These are phyloP conservation scores for Cicer bijugum DNA, from an alignment of 306 rosid genomes.

Conservation along the genomic window DNA sequence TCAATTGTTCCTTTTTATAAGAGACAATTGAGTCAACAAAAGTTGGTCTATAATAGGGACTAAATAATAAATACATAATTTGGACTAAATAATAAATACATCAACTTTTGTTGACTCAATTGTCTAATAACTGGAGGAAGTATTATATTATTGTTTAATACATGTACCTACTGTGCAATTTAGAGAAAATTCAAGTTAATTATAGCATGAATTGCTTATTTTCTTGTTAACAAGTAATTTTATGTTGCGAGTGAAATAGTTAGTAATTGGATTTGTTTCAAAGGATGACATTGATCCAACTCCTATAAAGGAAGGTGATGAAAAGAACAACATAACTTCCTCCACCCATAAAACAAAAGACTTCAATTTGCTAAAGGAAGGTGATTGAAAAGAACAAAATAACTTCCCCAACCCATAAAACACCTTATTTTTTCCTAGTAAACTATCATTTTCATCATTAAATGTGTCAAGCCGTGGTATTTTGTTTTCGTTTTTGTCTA, in stretches of 20 bases:
- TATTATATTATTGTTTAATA: not conserved
- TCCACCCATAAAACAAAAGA: not conserved
- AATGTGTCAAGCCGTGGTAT: too few species aligned
- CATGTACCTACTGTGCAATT: not conserved
- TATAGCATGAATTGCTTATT: not conserved
- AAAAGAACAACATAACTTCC: constrained; percentile 27
- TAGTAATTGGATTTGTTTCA: not conserved
- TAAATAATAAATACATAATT: too few species aligned
- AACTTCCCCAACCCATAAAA: constrained; percentile 17
- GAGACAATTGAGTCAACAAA: too few species aligned
- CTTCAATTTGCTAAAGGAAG: not conserved
- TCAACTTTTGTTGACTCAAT: too few species aligned
- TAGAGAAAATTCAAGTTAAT: not conserved
- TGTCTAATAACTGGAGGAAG: too few species aligned
- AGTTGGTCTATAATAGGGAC: too few species aligned
- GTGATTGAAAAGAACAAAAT: constrained; percentile 19
- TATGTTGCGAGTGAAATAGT: constrained; percentile 9
- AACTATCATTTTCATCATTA: too few species aligned
- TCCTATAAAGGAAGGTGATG: constrained; percentile 12
- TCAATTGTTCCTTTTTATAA: too few species aligned
- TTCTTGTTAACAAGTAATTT: not conserved
- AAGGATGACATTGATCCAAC: constrained; percentile 5
- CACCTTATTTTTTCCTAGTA: too few species aligned
- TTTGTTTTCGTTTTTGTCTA: too few species aligned
- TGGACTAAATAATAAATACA: too few species aligned